Evolutionary conservation across 1,284 basidiomycete genomes (phyloP).

Genomic region (Limonomyces culmigenus): DNA sequence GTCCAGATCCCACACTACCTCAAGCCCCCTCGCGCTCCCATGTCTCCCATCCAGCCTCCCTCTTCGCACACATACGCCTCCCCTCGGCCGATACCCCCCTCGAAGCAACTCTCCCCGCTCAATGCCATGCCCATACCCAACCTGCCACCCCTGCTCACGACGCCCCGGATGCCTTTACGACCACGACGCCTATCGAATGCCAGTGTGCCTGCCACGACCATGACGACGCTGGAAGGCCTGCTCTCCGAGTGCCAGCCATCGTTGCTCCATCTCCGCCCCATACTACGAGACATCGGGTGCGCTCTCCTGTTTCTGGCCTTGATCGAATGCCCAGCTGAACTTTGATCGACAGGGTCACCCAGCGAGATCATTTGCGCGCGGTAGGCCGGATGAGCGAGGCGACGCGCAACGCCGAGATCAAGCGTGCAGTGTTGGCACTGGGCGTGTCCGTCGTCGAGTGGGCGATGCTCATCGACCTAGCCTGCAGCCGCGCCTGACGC

Average conservation of each 20-base stretch:
- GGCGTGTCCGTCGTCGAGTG: slow-evolving; percentile 58
- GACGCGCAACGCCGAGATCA: slow-evolving; percentile 47
- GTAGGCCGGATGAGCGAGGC: slow-evolving; percentile 39
- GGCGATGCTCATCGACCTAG: slow-evolving; percentile 61
- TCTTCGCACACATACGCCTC: too few species aligned
- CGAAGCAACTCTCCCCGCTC: too few species aligned
- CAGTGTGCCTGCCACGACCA: not conserved
- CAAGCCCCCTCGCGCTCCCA: too few species aligned
- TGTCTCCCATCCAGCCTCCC: too few species aligned
- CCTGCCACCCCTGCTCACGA: too few species aligned
- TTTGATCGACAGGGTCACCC: not conserved
- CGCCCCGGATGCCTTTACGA: too few species aligned
- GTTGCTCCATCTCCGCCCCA: not conserved
- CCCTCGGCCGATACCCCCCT: too few species aligned
- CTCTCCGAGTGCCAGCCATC: not conserved
- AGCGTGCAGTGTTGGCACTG: slow-evolving; percentile 41
- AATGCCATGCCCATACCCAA: too few species aligned
- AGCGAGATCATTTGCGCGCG: not conserved
- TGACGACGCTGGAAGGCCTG: not conserved
- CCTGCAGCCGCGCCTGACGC: too few species aligned
- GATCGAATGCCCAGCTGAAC: not conserved
- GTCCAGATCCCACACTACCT: too few species aligned
- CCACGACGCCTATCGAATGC: not conserved
- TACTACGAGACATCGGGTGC: not conserved
- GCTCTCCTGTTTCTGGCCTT: not conserved